Evolutionary conservation across 768 basidiomycete genomes (phyloP).

Genomic region (Pluteus cervinus): DNA sequence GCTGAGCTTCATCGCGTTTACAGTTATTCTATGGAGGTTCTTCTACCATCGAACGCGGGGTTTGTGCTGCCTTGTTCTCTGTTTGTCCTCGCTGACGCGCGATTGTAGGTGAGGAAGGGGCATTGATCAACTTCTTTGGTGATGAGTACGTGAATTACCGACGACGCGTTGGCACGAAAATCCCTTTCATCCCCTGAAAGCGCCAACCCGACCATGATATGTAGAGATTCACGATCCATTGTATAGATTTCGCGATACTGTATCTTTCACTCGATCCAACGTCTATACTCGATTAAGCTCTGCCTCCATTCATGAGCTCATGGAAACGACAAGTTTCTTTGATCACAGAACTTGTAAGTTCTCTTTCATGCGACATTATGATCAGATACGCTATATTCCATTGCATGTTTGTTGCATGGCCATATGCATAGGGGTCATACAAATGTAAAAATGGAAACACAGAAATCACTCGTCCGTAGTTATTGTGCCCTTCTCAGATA

Average conservation of each 20-base stretch:
- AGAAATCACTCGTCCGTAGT: slow-evolving; percentile 36
- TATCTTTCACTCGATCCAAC: too few species aligned
- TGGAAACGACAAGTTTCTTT: too few species aligned
- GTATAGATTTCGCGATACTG: too few species aligned
- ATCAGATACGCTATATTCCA: too few species aligned
- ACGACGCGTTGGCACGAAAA: slow-evolving; percentile 72
- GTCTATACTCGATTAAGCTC: too few species aligned
- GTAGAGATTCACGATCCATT: slow-evolving; percentile 1
- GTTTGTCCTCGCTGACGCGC: background rate
- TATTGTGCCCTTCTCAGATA: slow-evolving; percentile 75
- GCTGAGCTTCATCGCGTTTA: slow-evolving; percentile 60
- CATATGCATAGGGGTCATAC: slow-evolving; percentile 21
- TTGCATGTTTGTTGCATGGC: too few species aligned
- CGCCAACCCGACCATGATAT: background rate
- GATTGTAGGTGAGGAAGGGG: slow-evolving; percentile 69
- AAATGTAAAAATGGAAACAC: background rate
- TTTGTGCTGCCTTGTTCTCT: slow-evolving; percentile 30
- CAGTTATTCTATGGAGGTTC: slow-evolving; percentile 74
- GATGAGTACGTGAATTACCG: slow-evolving; percentile 78
- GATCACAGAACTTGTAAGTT: too few species aligned
- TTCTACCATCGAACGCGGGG: slow-evolving; percentile 78
- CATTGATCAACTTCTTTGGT: slow-evolving; percentile 85
- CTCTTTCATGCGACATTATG: too few species aligned
- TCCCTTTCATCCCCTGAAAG: slow-evolving; percentile 73
- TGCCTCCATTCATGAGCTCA: too few species aligned